These are phyloP conservation scores for Calonectria pteridis DNA, from an alignment of 2,329 filamentous ascomycete genomes.

Conservation along the genomic window DNA sequence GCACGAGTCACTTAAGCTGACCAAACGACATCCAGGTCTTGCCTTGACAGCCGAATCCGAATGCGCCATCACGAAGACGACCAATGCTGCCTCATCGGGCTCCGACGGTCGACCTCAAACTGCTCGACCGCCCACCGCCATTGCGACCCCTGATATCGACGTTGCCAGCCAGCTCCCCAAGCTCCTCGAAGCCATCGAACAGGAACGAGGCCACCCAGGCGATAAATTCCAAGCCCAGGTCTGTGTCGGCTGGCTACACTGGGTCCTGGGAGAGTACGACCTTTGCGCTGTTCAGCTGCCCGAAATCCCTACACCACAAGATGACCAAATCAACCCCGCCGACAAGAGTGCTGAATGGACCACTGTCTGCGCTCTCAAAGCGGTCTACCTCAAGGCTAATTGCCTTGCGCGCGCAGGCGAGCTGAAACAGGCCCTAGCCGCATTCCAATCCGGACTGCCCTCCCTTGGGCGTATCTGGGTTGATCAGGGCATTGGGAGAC, in stretches of 20 bases:
- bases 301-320: conserved; percentile 68
- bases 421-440: conserved; percentile 70
- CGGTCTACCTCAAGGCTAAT: conserved; percentile 81
- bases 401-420: conserved; percentile 64
- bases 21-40: conserved; percentile 64
- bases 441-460: conserved; percentile 75
- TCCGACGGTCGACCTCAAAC: conserved; percentile 30
- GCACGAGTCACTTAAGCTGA: conserved; percentile 25
- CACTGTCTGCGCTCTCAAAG: conserved; percentile 83
- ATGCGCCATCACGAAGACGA: conserved; percentile 70
- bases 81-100: conserved; percentile 48
- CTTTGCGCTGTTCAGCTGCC: conserved; percentile 70
- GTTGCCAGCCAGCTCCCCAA: conserved; percentile 60
- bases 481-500: conserved; percentile 67
- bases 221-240: conserved; percentile 83
- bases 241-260: conserved; percentile 88
- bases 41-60: conserved; percentile 78
- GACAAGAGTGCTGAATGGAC: conserved; percentile 79
- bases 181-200: conserved; percentile 69
- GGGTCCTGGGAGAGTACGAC: conserved; percentile 77
- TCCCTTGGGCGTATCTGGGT: conserved; percentile 69
- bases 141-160: conserved; percentile 59
- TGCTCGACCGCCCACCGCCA: conserved; percentile 57
- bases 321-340: conserved; percentile 64
- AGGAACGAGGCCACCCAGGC: conserved; percentile 65